A percentile compares a stretch with the other conserved stretches of the same genome.
Conservation (phyloP, 129 eudicot species). For the Flaveria sonorensis region DNA sequence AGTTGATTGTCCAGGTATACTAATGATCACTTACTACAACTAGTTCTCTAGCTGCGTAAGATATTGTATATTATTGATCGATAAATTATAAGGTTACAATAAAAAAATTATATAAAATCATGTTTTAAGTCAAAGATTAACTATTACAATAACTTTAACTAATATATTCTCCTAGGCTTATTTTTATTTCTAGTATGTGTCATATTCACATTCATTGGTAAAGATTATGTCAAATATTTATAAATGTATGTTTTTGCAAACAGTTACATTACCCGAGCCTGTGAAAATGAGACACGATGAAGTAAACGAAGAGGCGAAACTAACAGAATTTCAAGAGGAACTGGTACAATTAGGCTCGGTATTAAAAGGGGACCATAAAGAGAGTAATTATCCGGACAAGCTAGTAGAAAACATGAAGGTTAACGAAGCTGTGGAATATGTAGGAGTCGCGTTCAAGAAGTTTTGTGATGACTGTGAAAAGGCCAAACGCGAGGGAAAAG, state of each 20-base stretch:
- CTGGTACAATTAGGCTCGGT: slow-evolving; percentile 69
- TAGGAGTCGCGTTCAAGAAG: slow-evolving; percentile 48
- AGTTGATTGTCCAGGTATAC: slow-evolving; percentile 73
- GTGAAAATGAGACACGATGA: slow-evolving; percentile 45
- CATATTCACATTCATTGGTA: background rate
- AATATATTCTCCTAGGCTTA: background rate
- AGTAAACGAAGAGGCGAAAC: slow-evolving; percentile 46
- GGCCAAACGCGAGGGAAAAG: slow-evolving; percentile 47
- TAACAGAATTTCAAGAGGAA: slow-evolving; percentile 73
- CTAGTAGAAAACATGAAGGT: slow-evolving; percentile 72
- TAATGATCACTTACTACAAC: background rate
- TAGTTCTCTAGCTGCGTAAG: no score
- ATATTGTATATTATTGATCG: no score
- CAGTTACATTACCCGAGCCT: slow-evolving; percentile 63
- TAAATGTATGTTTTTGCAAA: background rate
- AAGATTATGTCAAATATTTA: background rate
- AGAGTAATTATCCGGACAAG: slow-evolving; percentile 42
- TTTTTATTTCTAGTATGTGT: no score
- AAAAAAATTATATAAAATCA: no score
- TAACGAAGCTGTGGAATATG: slow-evolving; percentile 46
- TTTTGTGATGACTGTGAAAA: slow-evolving; percentile 55
- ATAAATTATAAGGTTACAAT: no score
- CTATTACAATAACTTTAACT: background rate
- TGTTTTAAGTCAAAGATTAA: no score
- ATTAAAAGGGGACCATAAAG: slow-evolving; percentile 59